These are phyloP conservation scores for Phalaenopsis hybrid DNA, from an alignment of 116 monocot species.

Conservation along the genomic window DNA sequence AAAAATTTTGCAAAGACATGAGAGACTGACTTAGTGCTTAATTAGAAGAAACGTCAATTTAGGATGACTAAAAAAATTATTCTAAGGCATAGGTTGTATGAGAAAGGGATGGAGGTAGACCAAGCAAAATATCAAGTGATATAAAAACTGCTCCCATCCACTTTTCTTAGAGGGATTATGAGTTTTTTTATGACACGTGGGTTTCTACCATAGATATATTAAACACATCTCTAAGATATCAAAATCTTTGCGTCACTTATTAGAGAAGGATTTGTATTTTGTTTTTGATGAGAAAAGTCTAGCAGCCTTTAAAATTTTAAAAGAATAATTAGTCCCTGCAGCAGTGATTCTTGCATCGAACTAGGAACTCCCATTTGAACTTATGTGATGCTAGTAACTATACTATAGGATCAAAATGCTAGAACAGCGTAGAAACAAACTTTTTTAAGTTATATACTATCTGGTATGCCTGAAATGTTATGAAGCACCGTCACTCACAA, in stretches of 20 bases:
- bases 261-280: background rate
- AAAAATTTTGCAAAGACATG: background rate
- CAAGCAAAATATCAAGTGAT: background rate
- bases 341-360: too few species aligned
- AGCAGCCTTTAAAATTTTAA: too few species aligned
- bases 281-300: background rate
- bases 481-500: too few species aligned
- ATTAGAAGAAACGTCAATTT: background rate
- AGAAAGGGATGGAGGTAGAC: background rate
- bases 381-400: too few species aligned
- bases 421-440: too few species aligned
- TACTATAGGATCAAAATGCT: too few species aligned
- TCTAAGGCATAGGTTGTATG: background rate
- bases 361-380: too few species aligned
- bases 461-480: too few species aligned
- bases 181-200: background rate
- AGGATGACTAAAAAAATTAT: background rate
- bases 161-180: background rate
- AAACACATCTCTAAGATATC: background rate
- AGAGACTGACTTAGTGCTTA: background rate
- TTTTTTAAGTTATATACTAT: too few species aligned
- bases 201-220: background rate
- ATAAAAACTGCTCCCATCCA: background rate
- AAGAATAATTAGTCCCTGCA: too few species aligned
- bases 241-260: background rate